These are phyloP conservation scores for Thalia dealbata DNA, from an alignment of 176 grass and related monocot species.

Conservation along the genomic window DNA sequence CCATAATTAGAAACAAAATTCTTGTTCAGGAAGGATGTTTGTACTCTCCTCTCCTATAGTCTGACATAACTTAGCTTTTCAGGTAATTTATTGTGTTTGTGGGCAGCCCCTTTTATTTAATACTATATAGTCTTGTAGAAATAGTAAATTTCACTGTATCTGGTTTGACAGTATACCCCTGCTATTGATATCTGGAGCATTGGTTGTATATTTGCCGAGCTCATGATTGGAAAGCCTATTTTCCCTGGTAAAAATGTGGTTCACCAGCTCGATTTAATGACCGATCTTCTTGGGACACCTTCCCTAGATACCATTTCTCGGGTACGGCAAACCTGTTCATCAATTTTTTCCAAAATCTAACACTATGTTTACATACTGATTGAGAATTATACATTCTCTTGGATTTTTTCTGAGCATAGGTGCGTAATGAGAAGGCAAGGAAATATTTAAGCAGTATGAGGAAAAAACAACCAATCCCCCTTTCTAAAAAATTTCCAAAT, in stretches of 20 bases:
- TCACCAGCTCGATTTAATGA: slow-evolving; percentile 22
- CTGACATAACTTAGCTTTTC: slow-evolving; percentile 5
- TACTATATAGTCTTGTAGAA: background rate
- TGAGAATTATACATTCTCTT: background rate
- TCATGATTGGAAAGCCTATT: slow-evolving; percentile 17
- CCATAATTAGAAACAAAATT: slow-evolving; percentile 18
- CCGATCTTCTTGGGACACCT: slow-evolving; percentile 23
- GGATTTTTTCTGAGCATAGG: background rate
- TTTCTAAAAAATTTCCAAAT: slow-evolving; percentile 24
- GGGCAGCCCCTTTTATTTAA: background rate
- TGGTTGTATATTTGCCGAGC: slow-evolving; percentile 19
- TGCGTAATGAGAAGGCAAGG: slow-evolving; percentile 20
- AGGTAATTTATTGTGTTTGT: slow-evolving; percentile 8
- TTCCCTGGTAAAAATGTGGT: slow-evolving; percentile 27
- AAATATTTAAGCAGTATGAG: slow-evolving; percentile 26
- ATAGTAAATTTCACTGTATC: background rate
- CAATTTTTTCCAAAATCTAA: background rate
- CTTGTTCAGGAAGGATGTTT: slow-evolving; percentile 15
- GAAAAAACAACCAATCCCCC: slow-evolving; percentile 17
- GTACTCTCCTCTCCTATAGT: slow-evolving; percentile 1
- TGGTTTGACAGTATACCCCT: slow-evolving; percentile 20
- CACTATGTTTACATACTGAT: background rate
- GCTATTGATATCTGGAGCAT: slow-evolving; percentile 26
- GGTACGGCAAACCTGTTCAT: background rate
- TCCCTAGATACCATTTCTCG: slow-evolving; percentile 21